Conservation (phyloP, 2,329 filamentous ascomycete genomes). For the Fusarium robinianum region DNA sequence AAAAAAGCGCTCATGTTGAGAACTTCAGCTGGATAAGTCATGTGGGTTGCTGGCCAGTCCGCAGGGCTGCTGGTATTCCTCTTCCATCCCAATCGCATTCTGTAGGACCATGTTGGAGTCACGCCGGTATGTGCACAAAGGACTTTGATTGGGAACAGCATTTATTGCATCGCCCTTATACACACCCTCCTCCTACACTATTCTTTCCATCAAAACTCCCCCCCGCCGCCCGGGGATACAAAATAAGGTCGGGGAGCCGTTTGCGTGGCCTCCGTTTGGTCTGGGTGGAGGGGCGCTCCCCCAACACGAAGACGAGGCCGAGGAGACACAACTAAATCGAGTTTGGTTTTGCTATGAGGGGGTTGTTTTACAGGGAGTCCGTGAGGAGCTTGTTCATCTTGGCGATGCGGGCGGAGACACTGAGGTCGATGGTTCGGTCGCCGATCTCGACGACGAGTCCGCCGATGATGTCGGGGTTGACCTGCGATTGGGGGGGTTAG, state of each 20-base stretch:
- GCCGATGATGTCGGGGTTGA: slow-evolving; percentile 93
- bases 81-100: too few species aligned
- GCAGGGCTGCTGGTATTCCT: too few species aligned
- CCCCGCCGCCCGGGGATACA: slow-evolving; percentile 26
- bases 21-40: too few species aligned
- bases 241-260: slow-evolving; percentile 22
- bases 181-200: slow-evolving; percentile 40
- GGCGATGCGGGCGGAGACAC: slow-evolving; percentile 89
- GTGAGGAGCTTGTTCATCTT: slow-evolving; percentile 99
- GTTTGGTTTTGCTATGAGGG: slow-evolving; percentile 30
- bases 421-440: slow-evolving; percentile 97
- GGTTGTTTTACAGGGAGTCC: slow-evolving; percentile 82
- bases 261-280: slow-evolving; percentile 12
- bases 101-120: too few species aligned
- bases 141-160: slow-evolving; percentile 30
- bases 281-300: slow-evolving; percentile 6
- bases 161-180: slow-evolving; percentile 38
- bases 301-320: slow-evolving; percentile 21
- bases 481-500: slow-evolving; percentile 52
- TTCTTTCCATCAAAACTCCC: slow-evolving; percentile 38
- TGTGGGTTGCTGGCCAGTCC: too few species aligned
- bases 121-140: slow-evolving; percentile 7
- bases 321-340: slow-evolving; percentile 35
- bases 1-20: too few species aligned
- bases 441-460: slow-evolving; percentile 95